Evolutionary conservation across 2,329 filamentous ascomycete genomes (phyloP), one percentile per base, ranked within the genome.

Genomic region (Metarhizium guizhouense): DNA sequence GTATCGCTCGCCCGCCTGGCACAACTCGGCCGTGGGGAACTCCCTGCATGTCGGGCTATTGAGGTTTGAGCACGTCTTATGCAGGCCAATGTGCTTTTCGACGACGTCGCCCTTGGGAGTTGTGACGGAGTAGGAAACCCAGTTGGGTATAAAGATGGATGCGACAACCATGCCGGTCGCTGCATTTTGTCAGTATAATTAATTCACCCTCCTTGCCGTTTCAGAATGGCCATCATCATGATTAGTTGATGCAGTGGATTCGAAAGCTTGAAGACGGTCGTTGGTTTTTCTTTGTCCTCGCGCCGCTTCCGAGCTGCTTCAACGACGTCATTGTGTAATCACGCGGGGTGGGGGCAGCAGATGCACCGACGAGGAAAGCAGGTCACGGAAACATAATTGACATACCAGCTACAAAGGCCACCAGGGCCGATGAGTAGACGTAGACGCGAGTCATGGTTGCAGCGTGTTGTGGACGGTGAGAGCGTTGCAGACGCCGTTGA

Each of bases 11-110:
- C 86, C 81, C 30, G 64, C 68, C 40, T 67, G 63, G 56, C 72
- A 74, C 29, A 72, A 57, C 36, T 69, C 64, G 20, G 63, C 62
- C 20, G 63, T 62, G 16, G 70, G 71, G 51, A 70, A 72, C 14
- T 61, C 59, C 54, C 76, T 76, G 70, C 88, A 92, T 50, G 73
- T 70, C n/a, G 74, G 72, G 52, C 82, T 77, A 48, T 81, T 81
- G 56, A 88, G 75, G 56, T 82, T 87, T 54, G 86, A 88, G 73
- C 93, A 99, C 68, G 84, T 85, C 63, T 80, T 81, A 72, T 96
- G 88, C 49, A 99, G 82, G 57, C 93, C 93, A 67, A 91, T 83
- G 59, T 80, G 81, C 62, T 84, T 81, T 60, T 74, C 74, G 60
- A 78, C 75, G 40, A 68, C 74, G 57, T 73, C 71, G 65, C 76